Evolutionary conservation across 2,329 filamentous ascomycete species (phyloP), one percentile per base, ranked within the genome.

Genomic region (Endoconidiophora polonica): DNA sequence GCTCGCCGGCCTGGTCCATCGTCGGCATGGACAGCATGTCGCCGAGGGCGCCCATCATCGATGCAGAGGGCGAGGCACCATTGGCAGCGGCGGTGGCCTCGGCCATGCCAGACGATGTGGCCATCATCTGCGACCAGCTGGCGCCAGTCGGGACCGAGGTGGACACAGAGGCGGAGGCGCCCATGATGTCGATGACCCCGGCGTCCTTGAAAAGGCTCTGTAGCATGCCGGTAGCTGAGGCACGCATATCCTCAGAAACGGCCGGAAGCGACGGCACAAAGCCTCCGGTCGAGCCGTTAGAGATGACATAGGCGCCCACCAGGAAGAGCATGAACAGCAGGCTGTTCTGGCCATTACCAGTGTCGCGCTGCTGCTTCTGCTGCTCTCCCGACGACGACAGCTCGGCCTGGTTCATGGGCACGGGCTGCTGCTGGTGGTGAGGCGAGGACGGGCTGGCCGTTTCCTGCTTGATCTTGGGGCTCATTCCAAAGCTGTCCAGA

Each of bases 281-380:
- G 18, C 29, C 20, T 9, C 23, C 16, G 18, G 80, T 72, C 42
- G 79, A 76, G 57, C 79, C 79, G 66, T 88, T 93, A 29, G 90
- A 95, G 55, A 91, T 83, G 58, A 96, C 87, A 62, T 95, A 94
- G 48, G 91, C 91, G 61, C 91, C 91, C 56, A 94, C 88, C 49
- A 98, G 82, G 61, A 98, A 83, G 58, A 95, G 83, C 86, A 95
- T 94, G 65, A 90, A 82, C 63, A 96, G 73, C 59, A 96, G 68
- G 59, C 86, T 77, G 47, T 86, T 85, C 59, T 88, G 84, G 57
- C 86, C 81, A 54, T 80, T 74, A 24, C 46, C 50, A 53, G 76
- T 68, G 58, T 62, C 61, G 41, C 66, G 61, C 46, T 71, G 63
- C 50, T 62, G 58, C 53, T 66, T 62, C 23, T 43, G 44, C 40